Base-by-base conservation (phyloP, 2,329 filamentous ascomycete genomes). In the Cadophora sp. region DNA sequence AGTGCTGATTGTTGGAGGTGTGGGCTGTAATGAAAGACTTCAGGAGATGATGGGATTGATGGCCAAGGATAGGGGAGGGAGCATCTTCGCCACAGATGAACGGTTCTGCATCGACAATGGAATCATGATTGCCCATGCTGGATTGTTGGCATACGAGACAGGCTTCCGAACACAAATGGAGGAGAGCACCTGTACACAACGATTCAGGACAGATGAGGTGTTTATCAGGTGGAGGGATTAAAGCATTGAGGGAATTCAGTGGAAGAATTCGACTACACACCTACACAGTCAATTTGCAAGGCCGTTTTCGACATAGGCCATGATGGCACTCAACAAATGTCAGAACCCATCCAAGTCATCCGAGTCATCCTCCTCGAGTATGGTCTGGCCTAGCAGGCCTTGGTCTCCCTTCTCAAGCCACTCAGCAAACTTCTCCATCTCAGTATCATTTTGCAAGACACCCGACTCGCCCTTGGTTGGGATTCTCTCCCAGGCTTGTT, bases 31-130 rank as follows among this genome's bases (percentile, higher is more conserved):
- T 78, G 91, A 97, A 81, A 87, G 96, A 4, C 78, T 99, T 72
- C 96, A 99, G 82, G 89, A 97, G 75, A 99, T 99, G 96, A 99
- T 99, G 96, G 94, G 93, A 18, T 84, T 91, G 56, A 99, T 99
- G 96, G 95, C 94, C 18, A 84, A 83, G 53, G 94, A 97, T 78
- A 84, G 96, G 45, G 93, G 94, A 62, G 96, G 96, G 4, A 94
- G 89, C 75, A 93, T 98, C 3, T 97, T 92, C 80, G 94, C 96
- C 27, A 98, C 95, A 0, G 96, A 99, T 78, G 96, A 99, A 83
- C 85, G 96, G 55, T 99, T 97, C 79, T 99, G 96, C 78, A 99
- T 99, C 74, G 96, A 99, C 80, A 99, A 99, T 75, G 96, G 96
- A 59, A 98, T 99, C 77, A 99, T 99, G 96, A 99, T 99, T 81